Evolutionary conservation across 495 filamentous ascomycete genomes (phyloP), one percentile per base, ranked within the genome.

Genomic region (Penicillium steckii): DNA sequence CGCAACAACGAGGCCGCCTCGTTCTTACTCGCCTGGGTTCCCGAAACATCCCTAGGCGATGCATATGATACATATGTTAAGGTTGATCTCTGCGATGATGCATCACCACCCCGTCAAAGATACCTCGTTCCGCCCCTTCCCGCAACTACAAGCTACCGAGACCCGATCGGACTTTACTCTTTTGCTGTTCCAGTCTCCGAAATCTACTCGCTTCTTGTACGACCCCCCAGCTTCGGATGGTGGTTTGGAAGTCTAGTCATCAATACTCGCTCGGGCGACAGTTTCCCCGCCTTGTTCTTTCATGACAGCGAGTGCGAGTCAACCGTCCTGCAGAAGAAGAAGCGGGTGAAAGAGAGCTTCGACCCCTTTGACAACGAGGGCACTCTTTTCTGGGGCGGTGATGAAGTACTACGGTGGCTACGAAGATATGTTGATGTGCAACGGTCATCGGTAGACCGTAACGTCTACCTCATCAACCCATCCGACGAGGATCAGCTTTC

Each of bases 171-270:
- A 26, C 82, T 85, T 35, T 98, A 97, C 65, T 86, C 95, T 2
- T 97, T 98, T 57, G 91, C 94, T 1, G 80, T 97, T 10, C 94
- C 95, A 5, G 81, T 97, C 12, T 89, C 83, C 32, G 86, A 94
- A 50, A 87, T 98, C 55, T 98, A 92, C 69, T 92, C 87, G 27
- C 71, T 97, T 10, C 81, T 96, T 8, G 86, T 98, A 18, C 84
- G 94, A 7, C 94, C 95, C 6, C 94, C 94, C 15, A 96, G 89
- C 68, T 66, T 96, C 15, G 94, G 94, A 19, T 98, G 94, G 94
- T 97, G 95, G 94, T 97, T 91, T 69, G 94, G 94, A 33, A 95
- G 89, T 59, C 59, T 97, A 3, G 87, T 98, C 32, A 90, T 97
- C 68, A 97, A 97, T 59, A 90, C 89, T 0, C 77, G 89, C 5